These are phyloP conservation scores for Penicillium herquei DNA, from an alignment of 495 filamentous ascomycete genomes.

Conservation along the genomic window DNA sequence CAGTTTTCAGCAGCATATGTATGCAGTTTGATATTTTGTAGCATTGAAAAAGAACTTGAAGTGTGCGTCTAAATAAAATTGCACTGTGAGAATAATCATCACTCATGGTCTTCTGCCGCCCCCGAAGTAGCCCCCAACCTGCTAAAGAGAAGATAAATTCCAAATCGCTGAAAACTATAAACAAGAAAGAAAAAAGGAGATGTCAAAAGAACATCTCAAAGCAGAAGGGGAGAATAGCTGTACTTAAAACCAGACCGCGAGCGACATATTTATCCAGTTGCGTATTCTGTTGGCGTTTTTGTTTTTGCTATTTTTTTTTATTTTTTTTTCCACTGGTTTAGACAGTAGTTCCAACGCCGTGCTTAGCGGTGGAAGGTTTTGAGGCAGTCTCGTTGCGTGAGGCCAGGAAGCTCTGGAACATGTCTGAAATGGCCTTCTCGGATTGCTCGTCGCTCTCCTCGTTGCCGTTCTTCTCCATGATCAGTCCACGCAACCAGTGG, in stretches of 20 bases:
- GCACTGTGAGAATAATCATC: slow-evolving; percentile 11
- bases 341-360: slow-evolving; percentile 36
- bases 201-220: slow-evolving; percentile 5
- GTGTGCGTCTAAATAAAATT: not conserved
- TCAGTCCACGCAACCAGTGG: slow-evolving; percentile 89
- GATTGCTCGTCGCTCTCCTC: slow-evolving; percentile 37
- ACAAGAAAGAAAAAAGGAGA: slow-evolving; percentile 2
- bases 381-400: slow-evolving; percentile 34
- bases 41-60: not conserved
- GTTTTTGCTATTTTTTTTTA: slow-evolving; percentile 11
- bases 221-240: slow-evolving; percentile 9
- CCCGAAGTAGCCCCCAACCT: slow-evolving; percentile 2
- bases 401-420: slow-evolving; percentile 50
- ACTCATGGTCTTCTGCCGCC: slow-evolving; percentile 3
- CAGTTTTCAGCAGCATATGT: no score
- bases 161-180: slow-evolving; percentile 11
- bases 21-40: no score
- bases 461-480: slow-evolving; percentile 83
- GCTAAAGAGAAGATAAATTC: slow-evolving; percentile 1
- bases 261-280: slow-evolving; percentile 12
- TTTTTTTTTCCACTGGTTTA: slow-evolving; percentile 13
- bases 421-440: slow-evolving; percentile 45
- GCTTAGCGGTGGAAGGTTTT: slow-evolving; percentile 39
- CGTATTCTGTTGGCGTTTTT: slow-evolving; percentile 2
- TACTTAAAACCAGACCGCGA: slow-evolving; percentile 4